These are phyloP conservation scores for Mortierella sp. DNA, from an alignment of 371 early-diverging fungal species.

Conservation along the genomic window DNA sequence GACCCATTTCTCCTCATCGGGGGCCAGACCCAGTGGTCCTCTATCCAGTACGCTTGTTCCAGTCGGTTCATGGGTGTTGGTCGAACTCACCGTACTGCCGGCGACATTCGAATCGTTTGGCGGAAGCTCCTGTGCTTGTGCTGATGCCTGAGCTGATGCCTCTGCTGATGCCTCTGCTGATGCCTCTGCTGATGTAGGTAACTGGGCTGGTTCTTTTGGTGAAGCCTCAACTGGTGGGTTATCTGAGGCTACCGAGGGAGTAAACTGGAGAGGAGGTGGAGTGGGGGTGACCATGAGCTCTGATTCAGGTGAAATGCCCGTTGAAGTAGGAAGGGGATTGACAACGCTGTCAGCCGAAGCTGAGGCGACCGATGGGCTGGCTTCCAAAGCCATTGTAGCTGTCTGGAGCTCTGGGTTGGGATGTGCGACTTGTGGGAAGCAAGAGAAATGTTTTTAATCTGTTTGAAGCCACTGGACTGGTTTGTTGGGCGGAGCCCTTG, in stretches of 20 bases:
- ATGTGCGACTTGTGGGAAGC: no score
- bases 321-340: no score
- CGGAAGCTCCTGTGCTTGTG: background rate
- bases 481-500: no score
- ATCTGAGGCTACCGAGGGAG: background rate
- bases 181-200: background rate
- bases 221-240: background rate
- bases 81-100: constrained; percentile 2
- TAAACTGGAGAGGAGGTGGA: background rate
- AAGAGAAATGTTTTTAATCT: no score
- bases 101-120: constrained; percentile 10
- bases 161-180: background rate
- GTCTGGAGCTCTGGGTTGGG: no score
- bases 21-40: constrained; percentile 41
- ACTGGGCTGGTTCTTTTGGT: background rate
- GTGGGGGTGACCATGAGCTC: background rate
- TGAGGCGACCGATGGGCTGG: no score
- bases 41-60: constrained; percentile 27
- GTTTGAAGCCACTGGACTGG: no score
- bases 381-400: no score
- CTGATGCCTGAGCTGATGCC: background rate
- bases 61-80: background rate
- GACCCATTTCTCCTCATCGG: constrained; percentile 50
- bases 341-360: no score
- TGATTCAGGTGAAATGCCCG: no score